Conservation (phyloP, 2,329 filamentous ascomycete species). For the Trichoderma sp. region DNA sequence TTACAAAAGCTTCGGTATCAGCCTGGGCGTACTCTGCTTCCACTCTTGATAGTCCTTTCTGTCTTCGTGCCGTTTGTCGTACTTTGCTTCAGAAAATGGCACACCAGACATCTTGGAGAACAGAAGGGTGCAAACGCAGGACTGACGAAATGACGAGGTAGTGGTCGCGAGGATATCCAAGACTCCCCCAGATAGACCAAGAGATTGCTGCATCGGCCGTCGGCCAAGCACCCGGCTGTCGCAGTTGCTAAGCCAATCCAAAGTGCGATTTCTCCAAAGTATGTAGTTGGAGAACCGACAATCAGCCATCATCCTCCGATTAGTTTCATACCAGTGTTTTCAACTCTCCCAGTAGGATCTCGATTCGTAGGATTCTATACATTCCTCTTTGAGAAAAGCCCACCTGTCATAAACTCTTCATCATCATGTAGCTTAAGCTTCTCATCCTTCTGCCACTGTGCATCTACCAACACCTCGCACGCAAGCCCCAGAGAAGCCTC, state of each 20-base stretch:
- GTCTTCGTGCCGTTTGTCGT: conserved; percentile 64
- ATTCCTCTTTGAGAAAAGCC: conserved; percentile 60
- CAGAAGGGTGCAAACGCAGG: conserved; percentile 65
- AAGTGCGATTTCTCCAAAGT: conserved; percentile 70
- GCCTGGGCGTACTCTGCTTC: conserved; percentile 66
- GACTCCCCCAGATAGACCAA: conserved; percentile 54
- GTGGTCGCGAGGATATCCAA: conserved; percentile 34
- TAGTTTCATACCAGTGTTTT: neutral
- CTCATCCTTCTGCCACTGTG: conserved; percentile 62
- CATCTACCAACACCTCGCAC: conserved; percentile 63
- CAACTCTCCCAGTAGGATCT: neutral
- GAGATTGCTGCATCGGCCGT: conserved; percentile 55
- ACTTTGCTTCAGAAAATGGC: conserved; percentile 68
- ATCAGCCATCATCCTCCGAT: neutral
- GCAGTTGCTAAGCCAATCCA: conserved; percentile 68
- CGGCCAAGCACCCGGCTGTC: conserved; percentile 58
- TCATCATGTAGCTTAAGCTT: conserved; percentile 63
- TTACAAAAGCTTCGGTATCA: conserved; percentile 60
- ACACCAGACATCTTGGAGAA: conserved; percentile 65
- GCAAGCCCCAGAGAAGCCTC: conserved; percentile 48
- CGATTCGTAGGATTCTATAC: conserved; percentile 8
- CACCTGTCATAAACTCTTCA: conserved; percentile 65
- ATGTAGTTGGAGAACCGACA: conserved; percentile 69
- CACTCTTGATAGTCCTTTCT: conserved; percentile 67
- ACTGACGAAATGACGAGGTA: conserved; percentile 54